A percentile compares a stretch with the other conserved stretches of the same genome.
Evolutionary conservation across 2,329 filamentous ascomycete genomes (phyloP).

Genomic region (Fusarium falciforme): DNA sequence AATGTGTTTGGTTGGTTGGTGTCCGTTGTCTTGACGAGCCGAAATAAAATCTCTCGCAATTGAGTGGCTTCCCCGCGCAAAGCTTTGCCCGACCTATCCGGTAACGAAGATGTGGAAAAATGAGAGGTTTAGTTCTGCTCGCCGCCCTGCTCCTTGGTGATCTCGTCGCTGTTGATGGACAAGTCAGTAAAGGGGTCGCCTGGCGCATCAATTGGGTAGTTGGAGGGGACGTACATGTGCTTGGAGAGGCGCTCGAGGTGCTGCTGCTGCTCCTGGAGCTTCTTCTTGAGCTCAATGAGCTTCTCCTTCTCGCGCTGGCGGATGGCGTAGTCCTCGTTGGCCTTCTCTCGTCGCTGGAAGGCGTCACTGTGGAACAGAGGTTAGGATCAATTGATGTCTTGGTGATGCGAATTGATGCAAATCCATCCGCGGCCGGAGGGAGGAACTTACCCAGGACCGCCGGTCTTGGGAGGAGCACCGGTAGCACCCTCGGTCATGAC

Average conservation of each 20-base stretch:
- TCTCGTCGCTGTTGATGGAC: conserved; percentile 70
- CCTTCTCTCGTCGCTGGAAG: conserved; percentile 92
- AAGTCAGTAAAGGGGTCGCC: conserved; percentile 21
- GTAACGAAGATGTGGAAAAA: conserved; percentile 15
- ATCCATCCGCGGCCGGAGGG: neutral
- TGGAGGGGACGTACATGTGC: conserved; percentile 76
- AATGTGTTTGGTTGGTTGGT: neutral
- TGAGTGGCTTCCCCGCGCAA: conserved; percentile 27
- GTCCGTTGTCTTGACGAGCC: conserved; percentile 17
- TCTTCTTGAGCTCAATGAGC: conserved; percentile 80
- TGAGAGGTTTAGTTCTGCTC: conserved; percentile 67
- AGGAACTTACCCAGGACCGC: conserved; percentile 63
- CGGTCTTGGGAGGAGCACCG: conserved; percentile 67
- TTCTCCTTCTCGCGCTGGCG: conserved; percentile 90
- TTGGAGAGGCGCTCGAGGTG: conserved; percentile 87
- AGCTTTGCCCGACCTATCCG: conserved; percentile 34
- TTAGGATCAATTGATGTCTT: conserved; percentile 10
- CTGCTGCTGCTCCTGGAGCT: conserved; percentile 80
- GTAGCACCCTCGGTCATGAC: conserved; percentile 78
- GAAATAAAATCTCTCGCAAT: conserved; percentile 27
- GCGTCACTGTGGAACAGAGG: conserved; percentile 72
- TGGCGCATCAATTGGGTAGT: conserved; percentile 7
- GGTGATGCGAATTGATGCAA: conserved; percentile 16
- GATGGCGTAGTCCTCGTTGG: conserved; percentile 87
- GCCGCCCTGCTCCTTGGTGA: conserved; percentile 78